These are phyloP conservation scores for Hyaloscypha finlandica DNA, from an alignment of 495 filamentous ascomycete genomes.

Conservation along the genomic window DNA sequence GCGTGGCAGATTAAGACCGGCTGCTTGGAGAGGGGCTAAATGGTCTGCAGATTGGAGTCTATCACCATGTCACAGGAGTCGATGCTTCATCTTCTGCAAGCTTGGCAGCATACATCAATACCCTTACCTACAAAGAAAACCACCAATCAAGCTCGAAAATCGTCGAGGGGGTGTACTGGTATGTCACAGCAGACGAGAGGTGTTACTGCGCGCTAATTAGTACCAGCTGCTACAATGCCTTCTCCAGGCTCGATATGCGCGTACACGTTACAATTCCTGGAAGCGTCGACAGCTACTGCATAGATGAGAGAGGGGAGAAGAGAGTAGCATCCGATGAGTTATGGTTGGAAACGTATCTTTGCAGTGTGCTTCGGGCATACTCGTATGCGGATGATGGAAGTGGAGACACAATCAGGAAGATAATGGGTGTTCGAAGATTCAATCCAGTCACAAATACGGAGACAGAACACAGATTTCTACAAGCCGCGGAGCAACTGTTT, in stretches of 20 bases:
- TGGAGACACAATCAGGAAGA: conserved; percentile 88
- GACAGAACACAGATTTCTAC: conserved; percentile 93
- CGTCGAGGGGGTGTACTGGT: conserved; percentile 93
- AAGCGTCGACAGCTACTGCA: conserved; percentile 91
- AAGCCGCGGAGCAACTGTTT: conserved; percentile 92
- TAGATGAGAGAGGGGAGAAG: conserved; percentile 95
- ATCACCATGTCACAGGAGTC: conserved; percentile 97
- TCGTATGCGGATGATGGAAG: conserved; percentile 94
- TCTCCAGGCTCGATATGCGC: conserved; percentile 96
- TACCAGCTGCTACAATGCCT: conserved; percentile 95
- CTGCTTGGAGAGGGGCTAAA: conserved; percentile 1
- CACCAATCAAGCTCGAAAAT: conserved; percentile 81
- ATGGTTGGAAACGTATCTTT: conserved; percentile 97
- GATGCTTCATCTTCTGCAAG: conserved; percentile 97
- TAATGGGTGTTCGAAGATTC: conserved; percentile 91
- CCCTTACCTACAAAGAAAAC: conserved; percentile 85
- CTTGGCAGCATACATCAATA: conserved; percentile 97
- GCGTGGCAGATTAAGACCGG: conserved; percentile 28
- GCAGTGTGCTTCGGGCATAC: conserved; percentile 89
- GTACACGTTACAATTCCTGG: conserved; percentile 96
- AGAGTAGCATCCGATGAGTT: conserved; percentile 86
- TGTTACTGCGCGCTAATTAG: conserved; percentile 7
- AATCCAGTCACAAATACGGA: conserved; percentile 97
- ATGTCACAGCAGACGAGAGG: conserved; percentile 15
- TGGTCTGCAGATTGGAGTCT: conserved; percentile 72